Base-by-base conservation (phyloP, 108 stramenopile species). In the Nitzschia sp. region DNA sequence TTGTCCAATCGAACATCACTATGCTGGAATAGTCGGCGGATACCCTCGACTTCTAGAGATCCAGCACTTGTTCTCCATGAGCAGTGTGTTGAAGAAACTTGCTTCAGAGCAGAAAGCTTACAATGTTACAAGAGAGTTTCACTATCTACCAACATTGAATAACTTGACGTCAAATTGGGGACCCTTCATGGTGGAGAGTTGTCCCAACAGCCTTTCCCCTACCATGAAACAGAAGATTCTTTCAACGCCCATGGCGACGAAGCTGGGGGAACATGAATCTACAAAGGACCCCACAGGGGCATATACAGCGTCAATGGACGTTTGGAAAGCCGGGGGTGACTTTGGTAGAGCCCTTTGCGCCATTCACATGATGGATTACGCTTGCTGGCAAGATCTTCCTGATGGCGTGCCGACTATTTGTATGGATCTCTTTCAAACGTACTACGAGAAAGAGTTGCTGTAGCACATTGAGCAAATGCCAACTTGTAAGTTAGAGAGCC, bases 301-400 rank as follows among this genome's bases (percentile, higher is more conserved):
- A 20, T 78, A 78, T 46, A 6, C 14, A 22, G 65, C 77, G 0
- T 69, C 77, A 24, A 78, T 72, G 29, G 19, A 53, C 9, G 77
- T 78, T 26, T 78, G 77, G 77, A 62, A 48, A 0, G 25, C 51
- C 43, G 48, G 56, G 37, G 71, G 67, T 8, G 14, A 0, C 2
- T 21, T 52, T n/a, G 11, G 17, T 14, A 37, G 57, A 14, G 57
- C 78, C 9, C 63, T 79, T 10, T 79, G 78, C 59, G 41, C 42
- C 0, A 10, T 79, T 19, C 65, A 73, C 57, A 55, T 67, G 19
- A 59, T 75, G 44, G 78, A 79, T 54, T 79, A 79, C 57, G 78
- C 78, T 34, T 79, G 78, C 54, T 79, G 43, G 51, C 63, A 81
- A 19, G 51, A 76, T 41, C 40, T 81, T 0, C 80, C 80, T 5